These are phyloP conservation scores for Lolium rigidum DNA, from an alignment of 176 grass and related monocot species.

Conservation along the genomic window DNA sequence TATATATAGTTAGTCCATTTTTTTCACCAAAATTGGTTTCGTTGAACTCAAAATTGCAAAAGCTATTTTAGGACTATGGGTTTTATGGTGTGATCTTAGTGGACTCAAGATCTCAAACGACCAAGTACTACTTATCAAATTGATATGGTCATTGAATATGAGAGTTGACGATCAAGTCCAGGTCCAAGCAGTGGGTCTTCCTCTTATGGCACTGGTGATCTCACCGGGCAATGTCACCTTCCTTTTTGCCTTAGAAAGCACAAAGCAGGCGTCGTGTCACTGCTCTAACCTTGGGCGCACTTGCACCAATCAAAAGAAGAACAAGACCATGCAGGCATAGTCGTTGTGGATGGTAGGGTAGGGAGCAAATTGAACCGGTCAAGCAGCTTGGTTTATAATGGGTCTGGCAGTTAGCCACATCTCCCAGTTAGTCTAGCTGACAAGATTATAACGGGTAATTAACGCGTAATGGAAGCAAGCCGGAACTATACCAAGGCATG, in stretches of 20 bases:
- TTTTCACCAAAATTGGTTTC: neutral
- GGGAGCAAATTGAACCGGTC: neutral
- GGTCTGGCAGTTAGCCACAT: constrained; percentile 40
- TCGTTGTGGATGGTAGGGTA: neutral
- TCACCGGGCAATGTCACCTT: neutral
- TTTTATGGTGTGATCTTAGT: neutral
- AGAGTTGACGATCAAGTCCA: neutral
- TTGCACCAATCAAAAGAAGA: neutral
- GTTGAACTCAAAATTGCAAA: neutral
- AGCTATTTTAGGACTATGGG: neutral
- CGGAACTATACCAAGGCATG: constrained; percentile 26
- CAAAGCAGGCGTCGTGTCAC: neutral
- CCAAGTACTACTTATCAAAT: neutral
- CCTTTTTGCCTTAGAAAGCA: neutral
- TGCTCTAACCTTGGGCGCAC: neutral
- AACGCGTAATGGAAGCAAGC: constrained; percentile 41
- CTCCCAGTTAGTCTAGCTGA: constrained; percentile 19
- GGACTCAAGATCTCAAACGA: neutral
- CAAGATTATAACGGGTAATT: neutral
- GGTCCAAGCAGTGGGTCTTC: constrained; percentile 33
- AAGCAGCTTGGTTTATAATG: constrained; percentile 12
- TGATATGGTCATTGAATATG: neutral
- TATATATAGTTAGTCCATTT: too few species aligned
- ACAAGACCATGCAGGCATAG: neutral
- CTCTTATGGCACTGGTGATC: neutral